Percentiles rank a stretch among this genome's conserved stretches.
These are phyloP conservation scores for Noccaea caerulescens DNA, from an alignment of 345 rosid species.

Conservation along the genomic window DNA sequence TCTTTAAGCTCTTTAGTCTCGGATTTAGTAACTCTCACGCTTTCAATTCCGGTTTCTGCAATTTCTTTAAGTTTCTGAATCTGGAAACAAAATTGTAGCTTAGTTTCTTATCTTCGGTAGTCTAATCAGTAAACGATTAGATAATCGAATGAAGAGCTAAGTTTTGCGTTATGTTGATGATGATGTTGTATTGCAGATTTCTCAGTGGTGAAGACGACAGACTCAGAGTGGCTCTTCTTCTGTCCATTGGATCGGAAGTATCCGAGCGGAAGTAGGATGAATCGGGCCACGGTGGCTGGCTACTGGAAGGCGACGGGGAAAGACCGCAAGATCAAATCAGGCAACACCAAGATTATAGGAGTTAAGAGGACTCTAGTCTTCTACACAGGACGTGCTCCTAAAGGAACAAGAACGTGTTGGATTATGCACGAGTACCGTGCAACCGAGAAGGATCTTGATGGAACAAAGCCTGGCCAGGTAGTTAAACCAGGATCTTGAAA, in stretches of 20 bases:
- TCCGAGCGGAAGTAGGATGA: slow-evolving; percentile 76
- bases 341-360: slow-evolving; percentile 60
- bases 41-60: not conserved
- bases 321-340: slow-evolving; percentile 72
- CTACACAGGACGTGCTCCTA: slow-evolving; percentile 82
- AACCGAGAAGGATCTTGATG: slow-evolving; percentile 70
- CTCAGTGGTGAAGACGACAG: slow-evolving; percentile 60
- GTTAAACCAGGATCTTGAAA: not conserved
- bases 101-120: not conserved
- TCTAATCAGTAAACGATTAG: not conserved
- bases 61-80: not conserved
- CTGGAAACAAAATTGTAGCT: no score
- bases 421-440: slow-evolving; percentile 93
- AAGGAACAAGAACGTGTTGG: slow-evolving; percentile 73
- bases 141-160: not conserved
- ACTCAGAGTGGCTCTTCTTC: slow-evolving; percentile 93
- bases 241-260: slow-evolving; percentile 91
- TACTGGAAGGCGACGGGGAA: slow-evolving; percentile 98
- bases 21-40: not conserved
- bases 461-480: slow-evolving; percentile 87
- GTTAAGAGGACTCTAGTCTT: slow-evolving; percentile 93
- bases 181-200: slow-evolving; percentile 48
- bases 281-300: slow-evolving; percentile 80
- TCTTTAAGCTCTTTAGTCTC: not conserved
- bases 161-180: not conserved